These are phyloP conservation scores for Cytospora leucostoma DNA, from an alignment of 2,329 filamentous ascomycete species.

Conservation along the genomic window DNA sequence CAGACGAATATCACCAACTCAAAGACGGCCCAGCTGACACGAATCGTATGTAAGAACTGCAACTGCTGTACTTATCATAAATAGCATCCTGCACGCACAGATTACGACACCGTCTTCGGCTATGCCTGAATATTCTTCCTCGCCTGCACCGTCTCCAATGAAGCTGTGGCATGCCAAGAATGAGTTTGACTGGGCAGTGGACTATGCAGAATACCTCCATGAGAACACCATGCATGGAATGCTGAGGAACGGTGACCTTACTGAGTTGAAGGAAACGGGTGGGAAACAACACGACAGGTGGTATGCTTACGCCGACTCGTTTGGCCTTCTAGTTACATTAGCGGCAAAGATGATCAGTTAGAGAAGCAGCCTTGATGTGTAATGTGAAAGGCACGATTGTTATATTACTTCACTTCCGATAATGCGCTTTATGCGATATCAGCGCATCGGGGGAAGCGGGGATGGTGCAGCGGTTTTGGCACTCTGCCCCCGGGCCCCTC, in stretches of 20 bases:
- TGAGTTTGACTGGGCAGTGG: conserved; percentile 14
- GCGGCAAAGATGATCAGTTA: conserved; percentile 21
- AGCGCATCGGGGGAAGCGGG: too few relatives aligned
- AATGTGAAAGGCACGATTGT: conserved; percentile 6
- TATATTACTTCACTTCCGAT: conserved; percentile 2
- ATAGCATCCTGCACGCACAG: conserved; percentile 18
- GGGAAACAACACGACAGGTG: conserved; percentile 18
- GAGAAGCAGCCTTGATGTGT: not conserved
- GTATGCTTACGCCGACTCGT: conserved; percentile 24
- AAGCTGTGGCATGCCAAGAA: conserved; percentile 22
- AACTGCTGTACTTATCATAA: conserved; percentile 16
- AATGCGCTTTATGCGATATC: conserved; percentile 3
- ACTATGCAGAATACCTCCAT: conserved; percentile 21
- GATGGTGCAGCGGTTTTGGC: too few relatives aligned
- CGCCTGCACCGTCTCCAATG: conserved; percentile 19
- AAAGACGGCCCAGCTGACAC: conserved; percentile 3
- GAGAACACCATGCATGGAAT: conserved; percentile 17
- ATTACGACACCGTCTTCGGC: conserved; percentile 1
- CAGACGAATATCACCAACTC: conserved; percentile 6
- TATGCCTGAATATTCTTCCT: conserved; percentile 20
- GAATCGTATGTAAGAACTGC: conserved; percentile 9
- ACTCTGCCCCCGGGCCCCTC: too few relatives aligned
- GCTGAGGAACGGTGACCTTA: conserved; percentile 22
- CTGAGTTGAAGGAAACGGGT: conserved; percentile 16
- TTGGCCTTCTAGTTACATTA: conserved; percentile 20